These are phyloP conservation scores for Echinosophora koreensis DNA, from an alignment of 306 rosid genomes.

Conservation along the genomic window DNA sequence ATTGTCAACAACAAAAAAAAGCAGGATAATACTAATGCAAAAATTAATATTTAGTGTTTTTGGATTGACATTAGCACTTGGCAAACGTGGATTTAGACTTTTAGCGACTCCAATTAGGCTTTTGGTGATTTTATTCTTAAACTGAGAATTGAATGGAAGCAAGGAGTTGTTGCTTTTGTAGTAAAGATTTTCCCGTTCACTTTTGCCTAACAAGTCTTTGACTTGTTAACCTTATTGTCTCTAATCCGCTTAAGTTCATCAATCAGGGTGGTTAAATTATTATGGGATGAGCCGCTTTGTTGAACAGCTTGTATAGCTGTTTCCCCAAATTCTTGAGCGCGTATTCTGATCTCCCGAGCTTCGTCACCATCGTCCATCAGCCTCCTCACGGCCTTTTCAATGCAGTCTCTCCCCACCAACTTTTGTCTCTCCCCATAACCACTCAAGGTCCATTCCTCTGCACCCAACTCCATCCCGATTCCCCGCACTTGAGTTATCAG, in stretches of 20 bases:
- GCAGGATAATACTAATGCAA: too few species aligned
- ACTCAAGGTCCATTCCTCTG: neutral
- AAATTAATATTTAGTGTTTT: too few species aligned
- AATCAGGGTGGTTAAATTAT: slow-evolving; percentile 39
- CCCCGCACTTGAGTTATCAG: slow-evolving; percentile 42
- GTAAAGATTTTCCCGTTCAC: too few species aligned
- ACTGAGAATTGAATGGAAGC: too few species aligned
- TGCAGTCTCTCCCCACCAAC: slow-evolving; percentile 33
- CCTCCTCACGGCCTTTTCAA: slow-evolving; percentile 48
- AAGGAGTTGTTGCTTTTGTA: too few species aligned
- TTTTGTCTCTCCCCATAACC: slow-evolving; percentile 6
- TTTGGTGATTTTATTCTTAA: too few species aligned
- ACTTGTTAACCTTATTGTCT: too few species aligned
- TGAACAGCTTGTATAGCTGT: slow-evolving; percentile 43
- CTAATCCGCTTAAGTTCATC: slow-evolving; percentile 27
- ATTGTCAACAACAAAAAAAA: too few species aligned
- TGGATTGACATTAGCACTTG: too few species aligned
- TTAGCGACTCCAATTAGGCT: too few species aligned
- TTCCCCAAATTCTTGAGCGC: slow-evolving; percentile 20
- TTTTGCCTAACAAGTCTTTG: too few species aligned
- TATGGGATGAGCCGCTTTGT: slow-evolving; percentile 45
- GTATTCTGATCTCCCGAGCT: slow-evolving; percentile 25
- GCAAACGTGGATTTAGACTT: too few species aligned
- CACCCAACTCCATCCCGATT: slow-evolving; percentile 54
- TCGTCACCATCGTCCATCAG: slow-evolving; percentile 54